Evolutionary conservation across 2,329 filamentous ascomycete species (phyloP), one percentile per base, ranked within the genome.

Genomic region (Ciborinia camelliae): DNA sequence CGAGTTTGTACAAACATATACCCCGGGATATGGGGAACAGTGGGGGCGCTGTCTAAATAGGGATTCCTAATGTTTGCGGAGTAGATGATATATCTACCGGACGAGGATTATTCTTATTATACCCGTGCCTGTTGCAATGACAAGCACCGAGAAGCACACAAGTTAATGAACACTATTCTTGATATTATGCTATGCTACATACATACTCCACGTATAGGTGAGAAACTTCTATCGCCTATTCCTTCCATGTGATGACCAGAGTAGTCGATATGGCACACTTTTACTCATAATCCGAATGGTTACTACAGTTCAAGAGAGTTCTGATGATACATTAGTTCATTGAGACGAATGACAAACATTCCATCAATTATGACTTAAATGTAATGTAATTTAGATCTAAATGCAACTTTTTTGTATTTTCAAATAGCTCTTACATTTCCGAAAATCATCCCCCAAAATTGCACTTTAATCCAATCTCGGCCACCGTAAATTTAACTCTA

Each of bases 1-100:
- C 35, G 54, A 32, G 41, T 35, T 47, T 47, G n/a, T 23, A 47
- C 20, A 35, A 26, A 58, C 30, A 58, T 58, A 58, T 58, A 58
- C 55, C 55, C 55, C n/a, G 55, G 55, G 41, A 26, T 35, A 4
- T 58, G 35, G 41, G 28, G 18, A 10, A 57, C 26, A 3, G 39
- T 30, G 26, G 12, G 26, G 32, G n/a, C 18, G 45, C 39, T 32
- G 26, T 57, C 20, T 15, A 23, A 23, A 57, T 32, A 32, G 28
- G 20, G n/a, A n/a, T n/a, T n/a, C n/a, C n/a, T n/a, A 15, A 45
- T n/a, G 23, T 32, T 12, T 8, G 28, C 6, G 28, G 10, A 32
- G 5, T 57, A 45, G 39, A 57, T 30, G 32, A 32, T 45, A 43
- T 23, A 45, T 57, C 39, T 57, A 32, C 39, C 26, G 28, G n/a